phyloP scores from a whole-genome alignment of 2,329 filamentous ascomycete species.

The Penicillium sp. region DNA sequence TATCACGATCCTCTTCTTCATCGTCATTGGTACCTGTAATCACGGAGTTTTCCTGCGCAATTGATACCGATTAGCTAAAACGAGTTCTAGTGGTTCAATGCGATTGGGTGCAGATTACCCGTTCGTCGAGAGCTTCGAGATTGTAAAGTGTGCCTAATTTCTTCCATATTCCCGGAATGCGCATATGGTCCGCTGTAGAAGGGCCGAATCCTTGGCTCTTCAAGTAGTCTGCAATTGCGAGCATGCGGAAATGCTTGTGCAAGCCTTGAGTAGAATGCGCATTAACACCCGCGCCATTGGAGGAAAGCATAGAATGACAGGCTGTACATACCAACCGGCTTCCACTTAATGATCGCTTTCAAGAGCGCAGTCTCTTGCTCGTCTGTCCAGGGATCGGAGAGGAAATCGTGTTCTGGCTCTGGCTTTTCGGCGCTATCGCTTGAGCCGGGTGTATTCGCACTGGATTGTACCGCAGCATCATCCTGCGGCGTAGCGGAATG shows the following conservation, averaged over 20 bases:
- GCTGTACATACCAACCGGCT: conserved; percentile 72
- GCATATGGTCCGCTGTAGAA: conserved; percentile 68
- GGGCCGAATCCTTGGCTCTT: conserved; percentile 75
- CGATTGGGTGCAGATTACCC: conserved; percentile 56
- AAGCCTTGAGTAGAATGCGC: conserved; percentile 55
- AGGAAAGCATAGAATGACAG: neutral
- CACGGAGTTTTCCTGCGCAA: conserved; percentile 52
- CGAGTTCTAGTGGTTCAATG: neutral
- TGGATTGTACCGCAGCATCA: conserved; percentile 28
- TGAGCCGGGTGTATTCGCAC: conserved; percentile 27
- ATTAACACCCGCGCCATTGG: neutral
- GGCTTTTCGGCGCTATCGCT: conserved; percentile 32
- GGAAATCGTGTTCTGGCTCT: conserved; percentile 47
- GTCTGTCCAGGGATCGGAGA: conserved; percentile 83
- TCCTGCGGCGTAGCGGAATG: conserved; percentile 29
- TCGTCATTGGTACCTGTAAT: conserved; percentile 59
- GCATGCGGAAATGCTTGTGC: conserved; percentile 91
- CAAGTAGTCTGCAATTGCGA: conserved; percentile 77
- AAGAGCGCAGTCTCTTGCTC: conserved; percentile 91
- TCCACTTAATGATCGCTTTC: conserved; percentile 90
- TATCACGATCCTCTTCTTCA: conserved; percentile 46
- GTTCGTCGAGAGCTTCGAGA: conserved; percentile 79
- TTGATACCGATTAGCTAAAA: conserved; percentile 3
- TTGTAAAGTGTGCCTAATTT: conserved; percentile 84
- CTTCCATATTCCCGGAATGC: conserved; percentile 86